phyloP scores from a whole-genome alignment of 352 stramenopile genomes.

The Pilasporangium apinafurcum region DNA sequence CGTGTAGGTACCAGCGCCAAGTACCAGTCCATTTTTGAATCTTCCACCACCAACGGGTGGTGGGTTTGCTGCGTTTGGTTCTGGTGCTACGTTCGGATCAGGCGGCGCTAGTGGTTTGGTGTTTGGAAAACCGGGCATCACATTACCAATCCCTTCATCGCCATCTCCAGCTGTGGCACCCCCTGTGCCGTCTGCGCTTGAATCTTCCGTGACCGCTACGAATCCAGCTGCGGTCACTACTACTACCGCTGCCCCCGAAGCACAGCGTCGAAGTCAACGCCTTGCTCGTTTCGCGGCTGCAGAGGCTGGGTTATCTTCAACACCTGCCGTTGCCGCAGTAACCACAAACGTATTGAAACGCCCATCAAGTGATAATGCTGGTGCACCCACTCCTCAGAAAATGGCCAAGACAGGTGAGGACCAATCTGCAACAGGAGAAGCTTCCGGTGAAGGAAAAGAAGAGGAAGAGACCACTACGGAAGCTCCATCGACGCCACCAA shows the following conservation, averaged over 20 bases:
- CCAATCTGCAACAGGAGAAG: background rate
- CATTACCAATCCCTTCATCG: constrained; percentile 54
- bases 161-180: constrained; percentile 16
- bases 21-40: constrained; percentile 22
- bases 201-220: background rate
- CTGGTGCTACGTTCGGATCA: constrained; percentile 41
- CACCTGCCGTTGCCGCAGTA: constrained; percentile 2
- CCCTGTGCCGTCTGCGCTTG: background rate
- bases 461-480: background rate
- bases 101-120: constrained; percentile 49
- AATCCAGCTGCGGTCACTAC: background rate
- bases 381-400: constrained; percentile 24
- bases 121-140: constrained; percentile 74
- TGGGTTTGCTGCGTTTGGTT: constrained; percentile 39
- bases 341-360: constrained; percentile 22
- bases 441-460: background rate
- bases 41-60: constrained; percentile 13
- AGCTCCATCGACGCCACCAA: background rate
- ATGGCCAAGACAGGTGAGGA: constrained; percentile 37
- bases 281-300: constrained; percentile 31
- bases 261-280: constrained; percentile 36
- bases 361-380: constrained; percentile 19
- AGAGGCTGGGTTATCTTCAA: constrained; percentile 5
- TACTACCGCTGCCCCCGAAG: constrained; percentile 9
- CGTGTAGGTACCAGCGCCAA: constrained; percentile 3